Conservation (phyloP, 176 grass and related monocot species). For the Lolium rigidum region DNA sequence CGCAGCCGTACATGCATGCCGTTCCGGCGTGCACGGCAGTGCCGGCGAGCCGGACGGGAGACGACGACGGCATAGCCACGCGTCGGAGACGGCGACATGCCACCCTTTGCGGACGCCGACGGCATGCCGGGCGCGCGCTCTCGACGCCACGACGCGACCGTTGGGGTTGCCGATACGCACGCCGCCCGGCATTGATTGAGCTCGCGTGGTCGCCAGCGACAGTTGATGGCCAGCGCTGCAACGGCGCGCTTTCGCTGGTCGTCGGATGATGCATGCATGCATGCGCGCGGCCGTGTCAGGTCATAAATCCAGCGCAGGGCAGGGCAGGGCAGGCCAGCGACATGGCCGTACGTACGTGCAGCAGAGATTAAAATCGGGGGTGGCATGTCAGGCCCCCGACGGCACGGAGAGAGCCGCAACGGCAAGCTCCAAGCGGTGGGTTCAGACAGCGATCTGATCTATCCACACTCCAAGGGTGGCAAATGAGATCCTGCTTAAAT, state of each 20-base stretch:
- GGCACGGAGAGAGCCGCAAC: background rate
- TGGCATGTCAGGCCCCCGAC: background rate
- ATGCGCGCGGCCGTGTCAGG: background rate
- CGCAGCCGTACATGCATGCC: background rate
- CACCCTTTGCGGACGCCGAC: background rate
- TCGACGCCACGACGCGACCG: conserved; percentile 12
- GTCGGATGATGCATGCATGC: background rate
- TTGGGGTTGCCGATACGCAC: conserved; percentile 1
- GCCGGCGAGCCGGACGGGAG: background rate
- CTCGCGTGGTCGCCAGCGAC: background rate
- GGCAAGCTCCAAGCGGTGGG: background rate
- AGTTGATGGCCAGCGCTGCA: background rate
- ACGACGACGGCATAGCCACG: background rate
- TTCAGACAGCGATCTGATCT: background rate
- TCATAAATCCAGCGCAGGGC: conserved; percentile 31
- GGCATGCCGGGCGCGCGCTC: background rate
- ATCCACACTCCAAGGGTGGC: background rate
- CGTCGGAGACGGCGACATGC: background rate
- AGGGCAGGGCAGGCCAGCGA: background rate
- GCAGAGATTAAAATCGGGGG: conserved; percentile 1
- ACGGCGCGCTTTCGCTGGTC: background rate
- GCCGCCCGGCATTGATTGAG: conserved; percentile 3
- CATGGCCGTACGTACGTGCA: background rate
- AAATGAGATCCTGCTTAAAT: too few species aligned
- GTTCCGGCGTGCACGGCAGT: background rate